A percentile compares a stretch with the other conserved stretches of the same genome.
phyloP scores from a whole-genome alignment of 805 yeast genomes.

The Ogataea sp. region DNA sequence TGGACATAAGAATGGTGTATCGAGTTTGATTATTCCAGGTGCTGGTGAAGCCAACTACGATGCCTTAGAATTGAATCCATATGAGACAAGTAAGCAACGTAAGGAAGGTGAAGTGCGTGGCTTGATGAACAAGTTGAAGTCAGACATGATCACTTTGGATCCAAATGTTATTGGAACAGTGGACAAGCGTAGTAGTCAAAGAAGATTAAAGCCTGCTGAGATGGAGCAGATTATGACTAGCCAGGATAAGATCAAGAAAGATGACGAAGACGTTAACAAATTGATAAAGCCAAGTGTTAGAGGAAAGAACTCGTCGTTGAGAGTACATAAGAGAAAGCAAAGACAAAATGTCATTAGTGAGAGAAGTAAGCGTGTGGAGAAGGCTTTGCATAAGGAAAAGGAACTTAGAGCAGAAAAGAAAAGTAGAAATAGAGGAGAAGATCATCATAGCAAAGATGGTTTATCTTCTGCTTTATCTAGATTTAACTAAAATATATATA shows the following conservation, averaged over 20 bases:
- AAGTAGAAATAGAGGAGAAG: slow-evolving; percentile 34
- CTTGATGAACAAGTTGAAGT: slow-evolving; percentile 78
- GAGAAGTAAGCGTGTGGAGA: slow-evolving; percentile 70
- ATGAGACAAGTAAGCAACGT: slow-evolving; percentile 84
- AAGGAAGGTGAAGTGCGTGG: slow-evolving; percentile 87
- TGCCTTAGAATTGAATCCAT: slow-evolving; percentile 89
- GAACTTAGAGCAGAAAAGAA: slow-evolving; percentile 48
- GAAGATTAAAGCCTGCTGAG: slow-evolving; percentile 58
- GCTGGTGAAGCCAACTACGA: slow-evolving; percentile 98
- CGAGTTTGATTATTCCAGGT: slow-evolving; percentile 90
- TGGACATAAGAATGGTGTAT: slow-evolving; percentile 72
- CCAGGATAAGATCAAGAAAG: slow-evolving; percentile 19
- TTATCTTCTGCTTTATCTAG: slow-evolving; percentile 43
- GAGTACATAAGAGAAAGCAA: slow-evolving; percentile 76
- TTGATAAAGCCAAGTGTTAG: slow-evolving; percentile 60
- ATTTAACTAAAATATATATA: slow-evolving; percentile 36
- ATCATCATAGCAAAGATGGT: slow-evolving; percentile 33
- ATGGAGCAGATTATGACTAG: slow-evolving; percentile 21
- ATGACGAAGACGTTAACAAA: slow-evolving; percentile 38
- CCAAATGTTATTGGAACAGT: slow-evolving; percentile 83
- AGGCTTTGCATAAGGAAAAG: slow-evolving; percentile 68
- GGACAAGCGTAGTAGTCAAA: slow-evolving; percentile 55
- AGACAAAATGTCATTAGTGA: slow-evolving; percentile 80
- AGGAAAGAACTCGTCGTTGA: slow-evolving; percentile 76
- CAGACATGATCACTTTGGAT: slow-evolving; percentile 89